Conservation (phyloP, 1,284 basidiomycete genomes). For the Ganoderma meredithae region DNA sequence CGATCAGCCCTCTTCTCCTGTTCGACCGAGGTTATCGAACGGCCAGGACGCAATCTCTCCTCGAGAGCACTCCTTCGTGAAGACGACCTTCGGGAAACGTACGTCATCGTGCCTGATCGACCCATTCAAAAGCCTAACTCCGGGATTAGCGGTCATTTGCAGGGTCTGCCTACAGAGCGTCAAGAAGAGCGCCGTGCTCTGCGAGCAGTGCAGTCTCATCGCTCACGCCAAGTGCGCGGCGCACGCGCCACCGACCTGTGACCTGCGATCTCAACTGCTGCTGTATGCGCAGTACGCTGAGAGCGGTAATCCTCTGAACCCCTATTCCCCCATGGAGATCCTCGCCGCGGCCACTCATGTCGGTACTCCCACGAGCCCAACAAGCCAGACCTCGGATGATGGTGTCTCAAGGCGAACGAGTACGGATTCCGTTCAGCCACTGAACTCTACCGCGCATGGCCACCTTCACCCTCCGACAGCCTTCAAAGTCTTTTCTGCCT, state of each 20-base stretch:
- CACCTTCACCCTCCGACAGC: constrained; percentile 56
- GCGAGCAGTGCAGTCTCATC: constrained; percentile 90
- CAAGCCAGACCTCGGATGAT: constrained; percentile 61
- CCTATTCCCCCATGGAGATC: constrained; percentile 60
- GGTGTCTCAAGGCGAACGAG: constrained; percentile 56
- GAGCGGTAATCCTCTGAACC: constrained; percentile 60
- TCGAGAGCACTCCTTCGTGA: constrained; percentile 85
- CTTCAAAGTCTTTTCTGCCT: constrained; percentile 69
- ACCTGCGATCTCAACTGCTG: constrained; percentile 79
- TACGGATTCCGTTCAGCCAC: constrained; percentile 49
- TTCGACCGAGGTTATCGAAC: constrained; percentile 46
- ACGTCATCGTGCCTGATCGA: constrained; percentile 42
- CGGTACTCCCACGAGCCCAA: constrained; percentile 47
- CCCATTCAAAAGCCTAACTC: constrained; percentile 29
- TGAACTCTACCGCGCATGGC: constrained; percentile 31
- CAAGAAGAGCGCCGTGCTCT: constrained; percentile 89
- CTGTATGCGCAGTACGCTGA: constrained; percentile 78
- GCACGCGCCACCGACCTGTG: constrained; percentile 82
- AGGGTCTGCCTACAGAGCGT: constrained; percentile 83
- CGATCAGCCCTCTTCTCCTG: constrained; percentile 33
- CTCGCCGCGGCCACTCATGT: constrained; percentile 48
- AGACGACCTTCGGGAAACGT: constrained; percentile 94
- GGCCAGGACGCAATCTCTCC: constrained; percentile 58
- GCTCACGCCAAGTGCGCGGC: constrained; percentile 83
- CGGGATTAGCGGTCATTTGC: constrained; percentile 79